Base-by-base conservation (phyloP, 495 filamentous ascomycete species). In the Alectoria sarmentosa region DNA sequence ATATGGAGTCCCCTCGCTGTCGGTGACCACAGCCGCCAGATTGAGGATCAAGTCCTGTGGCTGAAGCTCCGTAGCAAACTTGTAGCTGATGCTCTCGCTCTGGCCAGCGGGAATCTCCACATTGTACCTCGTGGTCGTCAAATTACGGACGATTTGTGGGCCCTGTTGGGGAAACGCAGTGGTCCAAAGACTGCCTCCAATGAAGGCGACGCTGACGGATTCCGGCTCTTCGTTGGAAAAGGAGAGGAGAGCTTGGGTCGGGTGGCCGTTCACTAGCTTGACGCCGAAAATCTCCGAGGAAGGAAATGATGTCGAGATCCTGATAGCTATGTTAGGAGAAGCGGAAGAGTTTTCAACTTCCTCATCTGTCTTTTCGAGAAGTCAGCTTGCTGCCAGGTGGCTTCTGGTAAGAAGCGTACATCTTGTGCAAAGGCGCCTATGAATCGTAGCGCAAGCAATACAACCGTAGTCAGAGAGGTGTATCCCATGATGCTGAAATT, bases 211-310 rank as follows among this genome's bases (percentile, higher is more conserved):
- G 57, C 81, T 82, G 66, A 98, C 82, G 28, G 93, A 84, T 59
- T 77, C 80, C 6, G 85, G 82, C 78, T 98, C 94, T 64, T 89
- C 80, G 79, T 98, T 98, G 75, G 81, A 82, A 73, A 97, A 80
- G 66, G 88, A 83, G 71, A 98, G 79, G 39, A 95, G 78, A 9
- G 92, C 88, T 73, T 86, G 83, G 60, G 91, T 96, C n/a, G 91
- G 83, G 66, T 87, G 85, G 71, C 91, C 90, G 73, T 98, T 98
- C 78, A 98, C 84, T 62, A 97, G 85, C 83, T 96, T 96, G 67
- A 98, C 84, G 67, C 94, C 94, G 69, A 96, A 96, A 78, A 96
- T 88, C 78, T 94, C 90, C 72, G 90, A 85, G 39, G 89, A 82
- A 52, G 91, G 90, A 83, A 97, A 98, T 62, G 84, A 84, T 56